Evolutionary conservation across 768 basidiomycete genomes (phyloP).

Genomic region (Hygrocybe punicea): DNA sequence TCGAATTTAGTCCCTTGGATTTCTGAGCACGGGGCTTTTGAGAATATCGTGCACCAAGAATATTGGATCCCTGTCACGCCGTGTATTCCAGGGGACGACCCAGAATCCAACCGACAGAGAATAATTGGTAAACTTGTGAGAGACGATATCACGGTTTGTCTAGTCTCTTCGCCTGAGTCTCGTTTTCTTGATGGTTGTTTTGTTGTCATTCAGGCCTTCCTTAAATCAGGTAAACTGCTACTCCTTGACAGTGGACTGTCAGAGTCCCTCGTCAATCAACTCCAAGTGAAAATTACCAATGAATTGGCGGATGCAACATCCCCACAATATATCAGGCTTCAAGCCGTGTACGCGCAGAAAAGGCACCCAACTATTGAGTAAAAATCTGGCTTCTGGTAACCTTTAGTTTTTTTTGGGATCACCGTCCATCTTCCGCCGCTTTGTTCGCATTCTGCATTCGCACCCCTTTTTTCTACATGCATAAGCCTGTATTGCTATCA

Average conservation of each 20-base stretch:
- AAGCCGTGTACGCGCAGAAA: not conserved
- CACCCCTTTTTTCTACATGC: not conserved
- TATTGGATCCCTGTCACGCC: conserved; percentile 64
- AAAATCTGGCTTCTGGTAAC: not conserved
- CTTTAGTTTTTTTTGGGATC: not conserved
- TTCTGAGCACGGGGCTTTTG: conserved; percentile 50
- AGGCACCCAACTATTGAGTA: not conserved
- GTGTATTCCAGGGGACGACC: conserved; percentile 44
- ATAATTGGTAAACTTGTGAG: conserved; percentile 46
- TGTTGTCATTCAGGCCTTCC: conserved; percentile 47
- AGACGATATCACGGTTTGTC: conserved; percentile 56
- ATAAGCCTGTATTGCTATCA: not conserved
- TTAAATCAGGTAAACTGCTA: conserved; percentile 63
- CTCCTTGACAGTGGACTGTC: conserved; percentile 62
- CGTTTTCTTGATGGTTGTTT: not conserved
- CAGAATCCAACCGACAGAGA: conserved; percentile 15
- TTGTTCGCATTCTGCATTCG: not conserved
- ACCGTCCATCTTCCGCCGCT: not conserved
- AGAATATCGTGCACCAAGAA: conserved; percentile 54
- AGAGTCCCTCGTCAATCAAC: conserved; percentile 48
- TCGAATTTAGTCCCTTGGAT: conserved; percentile 55
- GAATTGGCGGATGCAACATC: conserved; percentile 48
- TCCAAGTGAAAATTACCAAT: conserved; percentile 48
- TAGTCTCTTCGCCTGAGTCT: not conserved
- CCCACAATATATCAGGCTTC: conserved; percentile 1